Base-by-base conservation (phyloP, 305 asterid genomes). In the Solanum hybrid region DNA sequence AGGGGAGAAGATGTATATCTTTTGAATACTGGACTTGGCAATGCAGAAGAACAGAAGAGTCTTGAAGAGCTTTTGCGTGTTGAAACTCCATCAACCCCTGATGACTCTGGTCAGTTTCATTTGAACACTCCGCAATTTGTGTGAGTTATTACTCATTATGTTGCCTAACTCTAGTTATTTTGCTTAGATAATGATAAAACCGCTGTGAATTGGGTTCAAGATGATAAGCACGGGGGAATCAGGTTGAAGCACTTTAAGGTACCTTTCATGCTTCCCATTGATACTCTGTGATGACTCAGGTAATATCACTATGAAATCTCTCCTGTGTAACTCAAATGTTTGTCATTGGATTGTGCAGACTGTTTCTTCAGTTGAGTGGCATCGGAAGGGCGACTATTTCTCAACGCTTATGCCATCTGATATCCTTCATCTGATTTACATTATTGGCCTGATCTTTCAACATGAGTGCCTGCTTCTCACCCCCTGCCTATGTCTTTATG, bases 221-320 rank as follows among this genome's bases (percentile, higher is more conserved):
- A 95, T 89, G 98, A 93, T 87, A 94, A 87, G 86, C 93, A 92
- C 57, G 94, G 95, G 28, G 98, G 98, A 92, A 90, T 97, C 91
- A 96, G 96, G 94, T 92, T 97, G 93, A 94, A 92, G 92, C 99
- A 97, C 95, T 95, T 94, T 86, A 97, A 96, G 99, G 99, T 97
- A 94, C 81, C 40, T 81, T 86, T 36, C 71, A 46, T 89, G 31
- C 73, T 78, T 39, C 69, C 34, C 61, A 24, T 76, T 64, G 12
- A 61, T 88, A 26, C 35, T 29, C 6, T 78, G 40, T 18, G 86
- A 22, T 40, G 33, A 11, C 37, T 37, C 78, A 33, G 9, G 36
- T 31, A 39, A 40, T 6, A 57, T 87, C 31, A 39, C 76, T 79
- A 86, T 61, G 87, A 31, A 64, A 42, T 81, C 81, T 35, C 51